Conservation (phyloP, 1,284 basidiomycete genomes). For the Macrocybe sp. region DNA sequence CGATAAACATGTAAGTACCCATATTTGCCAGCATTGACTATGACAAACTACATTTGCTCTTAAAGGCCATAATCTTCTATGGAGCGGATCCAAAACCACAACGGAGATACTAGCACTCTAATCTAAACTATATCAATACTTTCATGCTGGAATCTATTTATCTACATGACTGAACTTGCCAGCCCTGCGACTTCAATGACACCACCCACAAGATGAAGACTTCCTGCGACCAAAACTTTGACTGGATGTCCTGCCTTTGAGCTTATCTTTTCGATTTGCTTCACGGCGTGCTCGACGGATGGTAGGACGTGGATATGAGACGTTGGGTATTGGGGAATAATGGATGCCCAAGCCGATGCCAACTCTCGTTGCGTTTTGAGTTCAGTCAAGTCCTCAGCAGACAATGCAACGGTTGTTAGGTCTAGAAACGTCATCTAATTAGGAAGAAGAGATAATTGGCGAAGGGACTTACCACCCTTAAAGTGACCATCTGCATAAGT, state of each 20-base stretch:
- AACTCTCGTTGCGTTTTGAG: slow-evolving; percentile 78
- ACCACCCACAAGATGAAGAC: slow-evolving; percentile 93
- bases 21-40: not conserved
- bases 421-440: slow-evolving; percentile 57
- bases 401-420: slow-evolving; percentile 51
- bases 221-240: slow-evolving; percentile 85
- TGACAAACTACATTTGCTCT: not conserved
- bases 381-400: slow-evolving; percentile 53
- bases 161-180: slow-evolving; percentile 22
- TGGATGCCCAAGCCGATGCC: slow-evolving; percentile 65
- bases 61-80: slow-evolving; percentile 49
- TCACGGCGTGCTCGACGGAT: slow-evolving; percentile 86
- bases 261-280: slow-evolving; percentile 45
- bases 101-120: slow-evolving; percentile 2
- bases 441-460: slow-evolving; percentile 3
- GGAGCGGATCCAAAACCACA: slow-evolving; percentile 26
- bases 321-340: slow-evolving; percentile 57
- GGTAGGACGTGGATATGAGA: slow-evolving; percentile 74
- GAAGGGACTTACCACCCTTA: slow-evolving; percentile 68
- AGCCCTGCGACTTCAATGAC: slow-evolving; percentile 87
- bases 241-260: slow-evolving; percentile 27
- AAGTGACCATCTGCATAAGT: slow-evolving; percentile 88
- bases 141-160: not conserved
- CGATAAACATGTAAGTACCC: slow-evolving; percentile 45
- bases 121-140: not conserved